phyloP scores from a whole-genome alignment of 192 early-diverging fungal genomes.

The Backusella mclennaniae region DNA sequence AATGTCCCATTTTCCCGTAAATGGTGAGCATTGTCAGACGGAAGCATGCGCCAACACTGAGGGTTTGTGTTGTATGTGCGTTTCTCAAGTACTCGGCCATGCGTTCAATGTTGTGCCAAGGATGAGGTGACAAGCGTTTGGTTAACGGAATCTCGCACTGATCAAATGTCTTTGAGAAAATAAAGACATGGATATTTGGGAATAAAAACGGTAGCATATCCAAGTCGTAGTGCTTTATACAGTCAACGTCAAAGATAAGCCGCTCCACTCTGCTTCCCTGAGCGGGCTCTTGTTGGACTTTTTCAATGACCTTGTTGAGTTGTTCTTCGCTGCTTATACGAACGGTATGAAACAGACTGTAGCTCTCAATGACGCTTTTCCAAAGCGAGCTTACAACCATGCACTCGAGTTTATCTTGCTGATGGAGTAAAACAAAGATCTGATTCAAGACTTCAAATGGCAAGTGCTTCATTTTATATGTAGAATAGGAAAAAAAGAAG shows the following conservation, averaged over 20 bases:
- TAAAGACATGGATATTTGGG: background rate
- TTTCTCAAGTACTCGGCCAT: background rate
- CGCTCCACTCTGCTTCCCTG: background rate
- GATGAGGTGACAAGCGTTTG: background rate
- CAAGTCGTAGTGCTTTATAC: background rate
- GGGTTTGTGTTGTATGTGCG: background rate
- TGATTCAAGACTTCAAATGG: background rate
- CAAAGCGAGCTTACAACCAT: background rate
- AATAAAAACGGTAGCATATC: background rate
- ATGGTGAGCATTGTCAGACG: background rate
- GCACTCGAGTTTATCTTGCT: background rate
- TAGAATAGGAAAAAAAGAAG: background rate
- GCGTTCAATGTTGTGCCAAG: background rate
- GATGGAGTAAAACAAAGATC: background rate
- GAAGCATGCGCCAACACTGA: background rate
- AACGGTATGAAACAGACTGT: background rate
- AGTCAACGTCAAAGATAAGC: background rate
- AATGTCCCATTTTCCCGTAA: background rate
- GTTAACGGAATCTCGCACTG: background rate
- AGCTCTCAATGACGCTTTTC: background rate
- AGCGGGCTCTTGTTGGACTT: background rate
- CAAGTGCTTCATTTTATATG: background rate
- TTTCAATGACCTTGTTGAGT: background rate
- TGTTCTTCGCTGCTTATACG: background rate
- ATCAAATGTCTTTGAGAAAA: conserved; percentile 4